Percentiles rank a stretch among this genome's conserved stretches.
Evolutionary conservation across 1,284 basidiomycete genomes (phyloP).

Genomic region (Hymenochaete sp.): DNA sequence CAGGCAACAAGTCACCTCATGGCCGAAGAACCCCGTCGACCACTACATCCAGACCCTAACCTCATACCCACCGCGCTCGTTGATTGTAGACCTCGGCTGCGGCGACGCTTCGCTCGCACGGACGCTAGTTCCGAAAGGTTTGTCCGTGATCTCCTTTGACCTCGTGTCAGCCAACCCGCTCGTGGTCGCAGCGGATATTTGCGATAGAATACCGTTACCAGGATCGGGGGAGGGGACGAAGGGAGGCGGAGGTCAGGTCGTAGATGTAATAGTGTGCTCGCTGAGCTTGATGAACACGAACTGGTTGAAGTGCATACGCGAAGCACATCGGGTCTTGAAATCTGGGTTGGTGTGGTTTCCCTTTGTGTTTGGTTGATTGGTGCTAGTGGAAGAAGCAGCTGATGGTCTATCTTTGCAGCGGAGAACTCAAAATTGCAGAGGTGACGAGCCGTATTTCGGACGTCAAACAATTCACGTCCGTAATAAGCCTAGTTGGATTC

Average conservation of each 20-base stretch:
- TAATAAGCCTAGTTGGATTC: conserved; percentile 78
- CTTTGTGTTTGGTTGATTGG: no score
- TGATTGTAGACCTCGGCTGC: conserved; percentile 92
- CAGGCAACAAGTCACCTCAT: conserved; percentile 78
- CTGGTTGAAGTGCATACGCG: conserved; percentile 85
- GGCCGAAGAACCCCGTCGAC: conserved; percentile 86
- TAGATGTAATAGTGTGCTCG: conserved; percentile 89
- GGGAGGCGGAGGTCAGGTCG: conserved; percentile 68
- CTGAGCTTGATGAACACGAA: conserved; percentile 96
- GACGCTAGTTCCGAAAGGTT: conserved; percentile 57
- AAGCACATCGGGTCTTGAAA: conserved; percentile 83
- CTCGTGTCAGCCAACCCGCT: conserved; percentile 66
- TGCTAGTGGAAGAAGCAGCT: no score
- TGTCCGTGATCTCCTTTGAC: conserved; percentile 74
- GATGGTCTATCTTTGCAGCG: conserved; percentile 38
- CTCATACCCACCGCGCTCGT: conserved; percentile 50
- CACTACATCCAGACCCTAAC: conserved; percentile 60
- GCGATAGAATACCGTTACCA: conserved; percentile 65
- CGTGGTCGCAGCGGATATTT: conserved; percentile 77
- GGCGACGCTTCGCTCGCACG: conserved; percentile 88
- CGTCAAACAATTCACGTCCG: conserved; percentile 64
- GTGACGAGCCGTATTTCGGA: conserved; percentile 84
- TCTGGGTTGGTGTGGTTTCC: conserved; percentile 49
- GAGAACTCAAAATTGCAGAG: conserved; percentile 88
- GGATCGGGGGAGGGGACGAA: conserved; percentile 56